phyloP scores from a whole-genome alignment of 2,329 filamentous ascomycete genomes.

The Teratosphaeria epicoccoides region DNA sequence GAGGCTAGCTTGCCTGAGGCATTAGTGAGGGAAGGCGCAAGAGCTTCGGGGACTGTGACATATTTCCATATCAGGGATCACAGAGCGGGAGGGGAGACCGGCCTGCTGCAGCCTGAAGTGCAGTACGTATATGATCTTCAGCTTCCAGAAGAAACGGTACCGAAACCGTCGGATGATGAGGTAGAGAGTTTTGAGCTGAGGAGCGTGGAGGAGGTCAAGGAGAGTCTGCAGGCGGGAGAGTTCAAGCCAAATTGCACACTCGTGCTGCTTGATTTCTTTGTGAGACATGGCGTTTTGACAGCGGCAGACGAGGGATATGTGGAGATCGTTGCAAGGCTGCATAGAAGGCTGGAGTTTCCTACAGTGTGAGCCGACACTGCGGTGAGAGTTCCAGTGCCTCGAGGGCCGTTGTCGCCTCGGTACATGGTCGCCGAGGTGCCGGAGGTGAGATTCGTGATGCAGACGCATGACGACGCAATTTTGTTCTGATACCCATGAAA shows the following conservation, averaged over 20 bases:
- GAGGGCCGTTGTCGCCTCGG: no score
- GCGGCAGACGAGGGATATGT: slow-evolving; percentile 68
- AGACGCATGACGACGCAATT: neutral
- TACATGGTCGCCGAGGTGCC: no score
- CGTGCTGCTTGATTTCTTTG: slow-evolving; percentile 79
- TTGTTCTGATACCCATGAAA: slow-evolving; percentile 17
- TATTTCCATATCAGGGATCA: slow-evolving; percentile 75
- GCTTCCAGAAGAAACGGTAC: slow-evolving; percentile 56
- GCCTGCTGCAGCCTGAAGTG: slow-evolving; percentile 77
- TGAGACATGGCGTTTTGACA: slow-evolving; percentile 72
- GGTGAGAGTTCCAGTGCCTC: neutral
- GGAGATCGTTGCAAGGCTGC: slow-evolving; percentile 64
- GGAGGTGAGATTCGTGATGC: neutral
- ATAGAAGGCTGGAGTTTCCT: slow-evolving; percentile 69
- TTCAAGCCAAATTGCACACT: slow-evolving; percentile 93
- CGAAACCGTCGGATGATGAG: slow-evolving; percentile 74
- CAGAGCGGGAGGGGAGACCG: slow-evolving; percentile 67
- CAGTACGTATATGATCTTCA: slow-evolving; percentile 88
- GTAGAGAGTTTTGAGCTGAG: slow-evolving; percentile 75
- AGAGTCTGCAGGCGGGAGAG: slow-evolving; percentile 56
- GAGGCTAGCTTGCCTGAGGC: slow-evolving; percentile 70
- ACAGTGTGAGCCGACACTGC: slow-evolving; percentile 35
- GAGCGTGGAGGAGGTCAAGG: slow-evolving; percentile 64
- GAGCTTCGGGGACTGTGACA: slow-evolving; percentile 59
- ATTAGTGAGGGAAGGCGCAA: slow-evolving; percentile 52